These are phyloP conservation scores for Carnegiea gigantea DNA, from an alignment of 179 eudicot genomes.

Conservation along the genomic window DNA sequence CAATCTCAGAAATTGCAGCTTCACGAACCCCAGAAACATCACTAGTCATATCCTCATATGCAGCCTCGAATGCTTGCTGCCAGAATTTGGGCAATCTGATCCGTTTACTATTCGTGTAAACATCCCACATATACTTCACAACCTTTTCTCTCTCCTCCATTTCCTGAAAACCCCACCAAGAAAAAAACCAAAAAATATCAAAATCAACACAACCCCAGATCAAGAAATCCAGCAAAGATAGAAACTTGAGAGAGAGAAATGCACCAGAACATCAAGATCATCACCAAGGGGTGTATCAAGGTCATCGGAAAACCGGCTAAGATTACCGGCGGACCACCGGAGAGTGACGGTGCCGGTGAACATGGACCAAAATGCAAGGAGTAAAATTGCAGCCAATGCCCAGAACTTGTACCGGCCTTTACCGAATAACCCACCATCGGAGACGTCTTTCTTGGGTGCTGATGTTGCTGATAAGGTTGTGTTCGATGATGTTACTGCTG, in stretches of 20 bases:
- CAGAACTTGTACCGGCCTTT: constrained; percentile 79
- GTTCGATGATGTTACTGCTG: constrained; percentile 42
- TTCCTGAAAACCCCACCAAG: constrained; percentile 45
- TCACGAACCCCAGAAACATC: constrained; percentile 64
- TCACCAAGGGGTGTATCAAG: constrained; percentile 46
- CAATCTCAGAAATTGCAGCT: constrained; percentile 76
- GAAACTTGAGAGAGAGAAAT: neutral
- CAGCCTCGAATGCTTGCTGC: constrained; percentile 94
- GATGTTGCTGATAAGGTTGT: constrained; percentile 22
- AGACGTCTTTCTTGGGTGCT: constrained; percentile 30
- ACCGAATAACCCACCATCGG: constrained; percentile 37
- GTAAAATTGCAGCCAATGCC: constrained; percentile 74
- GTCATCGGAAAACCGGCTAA: constrained; percentile 49
- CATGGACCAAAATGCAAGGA: constrained; percentile 91
- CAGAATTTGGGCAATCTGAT: constrained; percentile 73
- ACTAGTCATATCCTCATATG: constrained; percentile 82
- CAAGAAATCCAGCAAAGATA: constrained; percentile 4
- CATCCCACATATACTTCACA: constrained; percentile 97
- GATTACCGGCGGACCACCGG: constrained; percentile 75
- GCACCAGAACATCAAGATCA: constrained; percentile 84
- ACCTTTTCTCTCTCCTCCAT: constrained; percentile 91
- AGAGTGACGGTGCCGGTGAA: constrained; percentile 92
- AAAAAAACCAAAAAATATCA: too few relatives aligned
- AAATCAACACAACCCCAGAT: constrained; percentile 15
- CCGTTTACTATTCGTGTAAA: constrained; percentile 65